phyloP scores from a whole-genome alignment of 495 filamentous ascomycete genomes.

The Penicillium psychrofluorescens region DNA sequence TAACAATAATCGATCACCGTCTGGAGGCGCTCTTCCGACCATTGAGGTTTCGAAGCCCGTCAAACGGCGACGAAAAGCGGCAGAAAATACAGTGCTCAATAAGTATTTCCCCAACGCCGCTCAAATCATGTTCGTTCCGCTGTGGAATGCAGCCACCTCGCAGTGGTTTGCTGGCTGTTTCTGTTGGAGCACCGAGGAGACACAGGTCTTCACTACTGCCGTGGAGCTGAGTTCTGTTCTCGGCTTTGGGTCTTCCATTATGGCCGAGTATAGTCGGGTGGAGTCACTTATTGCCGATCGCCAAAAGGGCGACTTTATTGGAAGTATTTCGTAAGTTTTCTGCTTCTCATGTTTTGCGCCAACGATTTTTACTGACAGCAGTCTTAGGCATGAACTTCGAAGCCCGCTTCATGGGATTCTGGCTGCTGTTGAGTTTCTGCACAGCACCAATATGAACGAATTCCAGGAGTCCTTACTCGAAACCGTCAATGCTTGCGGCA shows the following conservation, averaged over 20 bases:
- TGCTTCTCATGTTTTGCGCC: constrained; percentile 11
- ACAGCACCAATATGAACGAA: constrained; percentile 37
- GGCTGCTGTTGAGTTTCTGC: constrained; percentile 60
- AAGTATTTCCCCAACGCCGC: constrained; percentile 38
- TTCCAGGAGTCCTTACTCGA: constrained; percentile 60
- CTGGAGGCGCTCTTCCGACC: constrained; percentile 1
- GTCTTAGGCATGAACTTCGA: constrained; percentile 62
- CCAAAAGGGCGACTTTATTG: constrained; percentile 70
- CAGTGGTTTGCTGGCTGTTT: constrained; percentile 66
- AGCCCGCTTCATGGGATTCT: constrained; percentile 73
- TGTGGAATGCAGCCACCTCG: constrained; percentile 63
- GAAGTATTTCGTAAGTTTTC: constrained; percentile 54
- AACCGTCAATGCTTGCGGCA: constrained; percentile 67
- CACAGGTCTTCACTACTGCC: constrained; percentile 31
- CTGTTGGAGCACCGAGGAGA: constrained; percentile 48
- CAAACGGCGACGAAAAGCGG: constrained; percentile 27
- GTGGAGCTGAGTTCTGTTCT: constrained; percentile 45
- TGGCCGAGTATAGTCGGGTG: constrained; percentile 60
- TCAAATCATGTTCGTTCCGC: constrained; percentile 45
- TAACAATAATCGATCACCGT: background rate
- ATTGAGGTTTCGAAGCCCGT: constrained; percentile 32
- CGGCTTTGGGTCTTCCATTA: constrained; percentile 59
- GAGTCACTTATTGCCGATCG: constrained; percentile 50
- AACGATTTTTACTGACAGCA: constrained; percentile 18
- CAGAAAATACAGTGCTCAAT: constrained; percentile 36